phyloP scores from a whole-genome alignment of 192 early-diverging fungal species.

The Backusella liffmaniae region DNA sequence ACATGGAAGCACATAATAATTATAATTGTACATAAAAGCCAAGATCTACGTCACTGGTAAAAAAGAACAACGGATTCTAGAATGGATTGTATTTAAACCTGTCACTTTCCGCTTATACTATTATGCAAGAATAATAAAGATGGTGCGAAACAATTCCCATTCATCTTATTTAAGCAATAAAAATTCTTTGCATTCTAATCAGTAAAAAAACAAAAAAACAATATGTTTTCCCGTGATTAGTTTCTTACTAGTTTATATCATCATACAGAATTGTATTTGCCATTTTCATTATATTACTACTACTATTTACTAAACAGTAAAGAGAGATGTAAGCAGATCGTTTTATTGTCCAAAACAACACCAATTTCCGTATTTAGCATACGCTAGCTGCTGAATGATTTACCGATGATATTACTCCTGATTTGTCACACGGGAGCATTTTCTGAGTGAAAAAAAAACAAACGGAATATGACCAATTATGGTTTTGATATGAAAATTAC shows the following conservation, averaged over 20 bases:
- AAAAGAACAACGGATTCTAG: background rate
- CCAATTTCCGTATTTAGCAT: background rate
- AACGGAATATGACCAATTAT: background rate
- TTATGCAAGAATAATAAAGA: background rate
- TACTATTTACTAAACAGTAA: background rate
- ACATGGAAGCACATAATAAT: background rate
- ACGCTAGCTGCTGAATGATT: background rate
- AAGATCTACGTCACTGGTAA: background rate
- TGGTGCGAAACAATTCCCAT: background rate
- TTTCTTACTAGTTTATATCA: background rate
- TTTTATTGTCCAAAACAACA: background rate
- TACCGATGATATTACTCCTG: background rate
- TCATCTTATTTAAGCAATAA: background rate
- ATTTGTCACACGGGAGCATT: background rate
- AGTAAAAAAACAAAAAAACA: background rate
- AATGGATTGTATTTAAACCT: background rate
- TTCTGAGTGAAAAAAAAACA: background rate
- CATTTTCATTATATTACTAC: background rate
- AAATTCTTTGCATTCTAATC: background rate
- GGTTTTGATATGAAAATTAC: background rate
- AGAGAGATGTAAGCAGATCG: background rate
- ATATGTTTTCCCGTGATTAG: background rate
- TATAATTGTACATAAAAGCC: background rate
- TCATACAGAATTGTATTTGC: background rate
- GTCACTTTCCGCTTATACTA: background rate